Evolutionary conservation across 208 protist species (phyloP).

Genomic region (Histomonas meleagridis): DNA sequence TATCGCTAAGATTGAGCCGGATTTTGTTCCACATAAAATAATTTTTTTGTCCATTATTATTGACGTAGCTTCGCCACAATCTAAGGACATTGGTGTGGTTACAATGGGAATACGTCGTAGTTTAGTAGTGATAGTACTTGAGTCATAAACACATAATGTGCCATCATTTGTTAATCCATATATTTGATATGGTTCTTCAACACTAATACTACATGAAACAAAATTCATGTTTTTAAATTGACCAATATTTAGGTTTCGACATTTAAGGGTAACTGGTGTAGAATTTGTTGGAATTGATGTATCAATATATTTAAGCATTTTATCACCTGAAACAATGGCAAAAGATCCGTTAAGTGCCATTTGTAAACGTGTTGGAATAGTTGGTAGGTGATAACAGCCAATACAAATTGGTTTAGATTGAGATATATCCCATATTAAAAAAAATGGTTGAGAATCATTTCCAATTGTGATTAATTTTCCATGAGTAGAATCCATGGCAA

Average conservation of each 20-base stretch:
- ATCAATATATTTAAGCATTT: neutral
- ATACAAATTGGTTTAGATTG: neutral
- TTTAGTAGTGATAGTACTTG: neutral
- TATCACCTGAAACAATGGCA: neutral
- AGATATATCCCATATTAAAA: neutral
- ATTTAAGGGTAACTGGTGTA: neutral
- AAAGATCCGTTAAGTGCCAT: neutral
- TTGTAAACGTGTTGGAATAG: neutral
- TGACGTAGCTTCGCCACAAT: neutral
- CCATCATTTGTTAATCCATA: neutral
- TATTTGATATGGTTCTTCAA: neutral
- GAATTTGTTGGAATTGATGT: neutral
- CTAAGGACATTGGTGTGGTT: neutral
- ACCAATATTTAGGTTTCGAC: neutral
- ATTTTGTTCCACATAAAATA: neutral
- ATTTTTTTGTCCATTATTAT: neutral
- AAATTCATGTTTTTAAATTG: neutral
- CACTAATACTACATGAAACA: neutral
- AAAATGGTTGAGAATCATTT: constrained; percentile 26
- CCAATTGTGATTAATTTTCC: constrained; percentile 5
- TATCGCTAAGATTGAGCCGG: neutral
- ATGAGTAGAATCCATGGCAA: neutral
- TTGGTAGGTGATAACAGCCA: neutral
- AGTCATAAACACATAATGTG: neutral
- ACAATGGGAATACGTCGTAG: neutral